A percentile compares a stretch with the other conserved stretches of the same genome.
These are phyloP conservation scores for Nymphaea thermarum DNA, from an alignment of 164 flowering plant species.

Conservation along the genomic window DNA sequence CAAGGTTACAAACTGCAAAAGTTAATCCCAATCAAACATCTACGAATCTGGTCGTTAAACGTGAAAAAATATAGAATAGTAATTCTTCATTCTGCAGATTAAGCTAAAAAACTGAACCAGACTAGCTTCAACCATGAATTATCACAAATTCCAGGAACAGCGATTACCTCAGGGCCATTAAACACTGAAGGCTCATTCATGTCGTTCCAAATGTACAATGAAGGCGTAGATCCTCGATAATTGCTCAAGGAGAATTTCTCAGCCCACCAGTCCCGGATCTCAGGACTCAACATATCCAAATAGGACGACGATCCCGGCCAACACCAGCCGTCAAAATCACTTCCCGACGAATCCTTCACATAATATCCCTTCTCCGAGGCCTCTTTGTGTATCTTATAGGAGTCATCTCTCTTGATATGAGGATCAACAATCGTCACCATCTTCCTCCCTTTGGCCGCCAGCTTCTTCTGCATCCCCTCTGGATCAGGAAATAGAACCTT, in stretches of 20 bases:
- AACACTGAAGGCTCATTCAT: slow-evolving; percentile 99
- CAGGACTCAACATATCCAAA: slow-evolving; percentile 64
- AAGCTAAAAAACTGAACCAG: not conserved
- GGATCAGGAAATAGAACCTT: slow-evolving; percentile 67
- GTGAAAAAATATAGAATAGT: too few species aligned
- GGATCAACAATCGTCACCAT: slow-evolving; percentile 99
- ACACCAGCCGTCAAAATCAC: slow-evolving; percentile 98
- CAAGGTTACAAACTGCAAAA: too few species aligned
- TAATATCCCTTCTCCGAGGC: slow-evolving; percentile 76
- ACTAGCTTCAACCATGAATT: not conserved
- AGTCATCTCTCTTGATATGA: slow-evolving; percentile 89
- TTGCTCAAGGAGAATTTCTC: slow-evolving; percentile 62
- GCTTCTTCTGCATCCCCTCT: slow-evolving; percentile 78
- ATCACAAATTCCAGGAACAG: not conserved
- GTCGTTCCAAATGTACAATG: slow-evolving; percentile 96
- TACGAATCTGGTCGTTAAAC: too few species aligned
- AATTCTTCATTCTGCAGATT: not conserved
- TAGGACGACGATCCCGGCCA: slow-evolving; percentile 99
- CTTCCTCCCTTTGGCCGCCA: slow-evolving; percentile 81
- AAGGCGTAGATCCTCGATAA: slow-evolving; percentile 90
- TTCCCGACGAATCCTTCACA: slow-evolving; percentile 79
- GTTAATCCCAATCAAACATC: too few species aligned
- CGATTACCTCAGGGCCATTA: slow-evolving; percentile 93
- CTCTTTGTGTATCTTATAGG: slow-evolving; percentile 70
- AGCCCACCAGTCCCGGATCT: slow-evolving; percentile 92